Evolutionary conservation across 2,329 filamentous ascomycete genomes (phyloP), one percentile per base, ranked within the genome.

Genomic region (Dactylellina drechsleri): DNA sequence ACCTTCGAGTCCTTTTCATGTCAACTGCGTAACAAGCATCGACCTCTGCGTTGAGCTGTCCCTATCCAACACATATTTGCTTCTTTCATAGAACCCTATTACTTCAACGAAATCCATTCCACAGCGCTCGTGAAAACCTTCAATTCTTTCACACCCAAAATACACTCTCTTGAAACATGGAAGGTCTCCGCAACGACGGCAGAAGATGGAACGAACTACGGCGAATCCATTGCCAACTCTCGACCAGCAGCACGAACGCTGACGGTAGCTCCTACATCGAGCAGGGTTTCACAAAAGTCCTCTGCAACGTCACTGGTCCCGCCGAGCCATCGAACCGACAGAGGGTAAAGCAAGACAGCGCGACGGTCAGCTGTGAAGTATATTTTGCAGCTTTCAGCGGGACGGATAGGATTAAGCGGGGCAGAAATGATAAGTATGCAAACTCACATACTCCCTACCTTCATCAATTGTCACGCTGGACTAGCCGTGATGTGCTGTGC

Each of bases 181-280:
- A 79, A 78, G 79, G 79, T 66, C 82, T 87, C 62, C 85, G 85
- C 77, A 83, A 86, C 67, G 85, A 87, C 78, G 85, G 91, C 76
- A 90, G 95, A 76, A 89, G 95, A 79, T 99, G 95, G 95, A 98
- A 99, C 84, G 95, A 99, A 82, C 88, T 99, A 45, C 92, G 95
- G 28, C 89, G 92, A 6, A 87, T 97, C 59, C 89, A 92, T 80
- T 94, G 91, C 56, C 92, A 96, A 83, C 93, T 99, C 81, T 91
- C 91, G 76, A 97, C 93, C 0, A 95, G 97, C 83, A 73, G 77
- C 12, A 90, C 93, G 75, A 91, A 93, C 58, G 93, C 93, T 66
- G 95, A 98, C 79, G 95, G 95, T 41, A 96, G 92, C 52, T 92
- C 91, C 76, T 97, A 97, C 83, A 88, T 98, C 72, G 92, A 97